These are phyloP conservation scores for Barnettozyma pratensis DNA, from an alignment of 805 yeast species.

Conservation along the genomic window DNA sequence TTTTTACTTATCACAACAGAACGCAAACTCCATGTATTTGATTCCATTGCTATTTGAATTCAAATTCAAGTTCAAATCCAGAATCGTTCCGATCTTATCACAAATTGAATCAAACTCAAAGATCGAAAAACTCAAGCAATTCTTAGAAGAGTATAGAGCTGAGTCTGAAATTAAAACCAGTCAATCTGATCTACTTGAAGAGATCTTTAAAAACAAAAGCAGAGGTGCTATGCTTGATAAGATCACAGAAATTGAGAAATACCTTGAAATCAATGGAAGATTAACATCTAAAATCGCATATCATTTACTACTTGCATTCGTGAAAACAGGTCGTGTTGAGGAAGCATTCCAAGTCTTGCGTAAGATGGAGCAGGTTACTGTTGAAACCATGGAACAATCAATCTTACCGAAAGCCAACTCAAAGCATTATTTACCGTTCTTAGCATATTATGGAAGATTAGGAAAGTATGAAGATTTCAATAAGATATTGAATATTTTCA, in stretches of 20 bases:
- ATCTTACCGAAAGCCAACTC: conserved; percentile 35
- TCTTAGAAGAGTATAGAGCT: conserved; percentile 9
- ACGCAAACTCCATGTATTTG: conserved; percentile 14
- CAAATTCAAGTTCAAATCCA: conserved; percentile 21
- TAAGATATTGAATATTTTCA: conserved; percentile 28
- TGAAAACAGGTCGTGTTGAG: neutral
- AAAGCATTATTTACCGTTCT: conserved; percentile 36
- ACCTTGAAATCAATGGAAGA: neutral
- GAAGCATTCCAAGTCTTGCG: conserved; percentile 30
- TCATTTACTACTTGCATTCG: neutral
- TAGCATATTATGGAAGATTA: conserved; percentile 28
- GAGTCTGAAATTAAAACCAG: conserved; percentile 9
- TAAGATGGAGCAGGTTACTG: conserved; percentile 27
- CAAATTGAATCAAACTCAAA: conserved; percentile 7
- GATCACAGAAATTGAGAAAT: conserved; percentile 4
- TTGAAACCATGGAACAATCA: conserved; percentile 4
- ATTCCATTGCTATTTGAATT: conserved; percentile 19
- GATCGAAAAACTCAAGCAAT: conserved; percentile 2
- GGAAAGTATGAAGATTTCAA: conserved; percentile 26
- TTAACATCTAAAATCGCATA: neutral
- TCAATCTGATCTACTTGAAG: conserved; percentile 17
- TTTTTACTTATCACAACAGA: conserved; percentile 20
- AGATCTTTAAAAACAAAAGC: conserved; percentile 11
- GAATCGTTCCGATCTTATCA: conserved; percentile 20
- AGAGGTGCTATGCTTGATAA: neutral